These are phyloP conservation scores for Xylariales sp. DNA, from an alignment of 2,329 filamentous ascomycete genomes.

Conservation along the genomic window DNA sequence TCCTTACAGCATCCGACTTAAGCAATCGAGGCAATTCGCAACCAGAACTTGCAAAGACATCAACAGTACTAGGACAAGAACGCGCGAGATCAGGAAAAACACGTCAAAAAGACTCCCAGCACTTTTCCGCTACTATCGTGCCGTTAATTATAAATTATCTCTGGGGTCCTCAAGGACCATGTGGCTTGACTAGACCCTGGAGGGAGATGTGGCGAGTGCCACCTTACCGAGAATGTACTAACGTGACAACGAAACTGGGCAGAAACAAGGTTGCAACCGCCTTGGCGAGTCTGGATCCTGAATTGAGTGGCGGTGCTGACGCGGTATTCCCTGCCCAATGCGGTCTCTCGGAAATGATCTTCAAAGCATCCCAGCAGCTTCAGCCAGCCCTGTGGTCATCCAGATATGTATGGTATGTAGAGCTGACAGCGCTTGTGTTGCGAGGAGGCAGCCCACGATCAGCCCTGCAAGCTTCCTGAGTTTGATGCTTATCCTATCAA, in stretches of 20 bases:
- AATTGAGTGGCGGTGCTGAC: slow-evolving; percentile 27
- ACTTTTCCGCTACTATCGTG: slow-evolving; percentile 6
- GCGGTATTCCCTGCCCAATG: slow-evolving; percentile 11
- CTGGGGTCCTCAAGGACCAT: slow-evolving; percentile 1
- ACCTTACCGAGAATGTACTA: slow-evolving; percentile 13
- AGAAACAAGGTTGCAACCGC: slow-evolving; percentile 16
- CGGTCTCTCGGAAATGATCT: slow-evolving; percentile 18
- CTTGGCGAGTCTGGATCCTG: slow-evolving; percentile 12
- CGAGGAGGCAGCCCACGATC: slow-evolving; percentile 3
- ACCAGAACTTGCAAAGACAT: neutral
- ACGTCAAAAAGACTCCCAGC: neutral
- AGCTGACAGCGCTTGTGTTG: neutral
- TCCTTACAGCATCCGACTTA: slow-evolving; percentile 9
- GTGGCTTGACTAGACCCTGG: slow-evolving; percentile 4
- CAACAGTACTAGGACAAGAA: neutral
- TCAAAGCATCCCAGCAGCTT: slow-evolving; percentile 2
- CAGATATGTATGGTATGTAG: neutral
- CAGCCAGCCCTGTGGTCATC: slow-evolving; percentile 1
- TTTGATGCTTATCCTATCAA: no score
- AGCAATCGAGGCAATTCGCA: slow-evolving; percentile 10
- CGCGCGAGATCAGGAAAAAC: neutral
- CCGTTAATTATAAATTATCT: slow-evolving; percentile 8
- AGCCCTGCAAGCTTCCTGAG: neutral
- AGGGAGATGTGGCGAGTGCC: slow-evolving; percentile 23
- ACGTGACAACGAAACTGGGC: slow-evolving; percentile 19